Evolutionary conservation across 129 eudicot species (phyloP), one percentile per base, ranked within the genome.

Genomic region (Saposhnikovia divaricata): DNA sequence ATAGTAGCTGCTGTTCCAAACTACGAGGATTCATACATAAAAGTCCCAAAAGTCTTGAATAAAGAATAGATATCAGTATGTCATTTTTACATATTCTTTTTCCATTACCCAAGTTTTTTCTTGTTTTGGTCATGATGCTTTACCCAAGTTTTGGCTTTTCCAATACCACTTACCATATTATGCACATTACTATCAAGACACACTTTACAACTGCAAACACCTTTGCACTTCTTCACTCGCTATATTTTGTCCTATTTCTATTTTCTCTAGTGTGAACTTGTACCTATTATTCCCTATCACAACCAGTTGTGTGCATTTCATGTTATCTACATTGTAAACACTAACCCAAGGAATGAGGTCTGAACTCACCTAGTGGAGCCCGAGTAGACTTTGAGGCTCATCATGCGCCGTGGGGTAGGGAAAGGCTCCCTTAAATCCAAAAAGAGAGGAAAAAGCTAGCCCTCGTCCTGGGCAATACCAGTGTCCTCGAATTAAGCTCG

Each of bases 1-100:
- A 89, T 95, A 11, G 86, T 92, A 85, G 89, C 78, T 46, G 78
- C 78, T 75, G 78, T 75, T 46, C 78, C 78, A 75, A 75, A 75
- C 2, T 75, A 45, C 18, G 61, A 75, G 40, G 78, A 75, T n/a
- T 48, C 78, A 46, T 75, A 45, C 51, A 75, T 95, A 78, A 90
- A 90, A 88, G 98, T 95, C 53, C 98, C 98, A 14, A 92, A 92
- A 81, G 96, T 92, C 78, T 80, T 95, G 87, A 92, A 95, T 88
- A 89, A 89, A 85, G 97, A 95, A 79, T 91, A 81, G 74, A 71
- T 34, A 34, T 27, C 19, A 34, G 43, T 68, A 68, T 18, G 46
- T 71, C n/a, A 71, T 71, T 47, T 37, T 15, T 37, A 14, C 37
- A 7, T 19, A 5, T 69, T 28, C 9, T 39, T 71, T 70, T 71